A percentile compares a stretch with the other conserved stretches of the same genome.
These are phyloP conservation scores for Solanum chacoense DNA, from an alignment of 305 asterid genomes.

Conservation along the genomic window DNA sequence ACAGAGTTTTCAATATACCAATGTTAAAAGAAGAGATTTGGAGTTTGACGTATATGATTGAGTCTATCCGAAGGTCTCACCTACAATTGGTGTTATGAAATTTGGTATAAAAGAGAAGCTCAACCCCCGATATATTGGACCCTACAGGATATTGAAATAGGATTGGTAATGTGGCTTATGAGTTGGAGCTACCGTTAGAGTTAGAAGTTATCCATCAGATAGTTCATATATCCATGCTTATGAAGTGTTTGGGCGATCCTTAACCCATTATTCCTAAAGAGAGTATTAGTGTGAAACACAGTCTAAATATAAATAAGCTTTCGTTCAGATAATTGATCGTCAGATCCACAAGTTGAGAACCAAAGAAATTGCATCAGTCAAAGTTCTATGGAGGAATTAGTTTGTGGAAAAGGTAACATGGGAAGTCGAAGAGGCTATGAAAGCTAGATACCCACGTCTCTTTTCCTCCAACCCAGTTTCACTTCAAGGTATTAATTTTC, in stretches of 20 bases:
- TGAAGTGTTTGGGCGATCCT: neutral
- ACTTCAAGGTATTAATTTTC: neutral
- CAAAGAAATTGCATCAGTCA: neutral
- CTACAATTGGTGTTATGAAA: neutral
- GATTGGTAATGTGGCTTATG: neutral
- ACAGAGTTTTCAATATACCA: neutral
- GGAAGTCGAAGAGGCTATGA: neutral
- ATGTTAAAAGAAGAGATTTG: neutral
- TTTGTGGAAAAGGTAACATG: neutral
- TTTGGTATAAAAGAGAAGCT: neutral
- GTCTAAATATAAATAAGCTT: neutral
- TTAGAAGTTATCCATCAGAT: neutral
- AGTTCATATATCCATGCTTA: neutral
- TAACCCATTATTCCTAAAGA: neutral
- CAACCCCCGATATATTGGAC: neutral
- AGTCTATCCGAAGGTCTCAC: neutral
- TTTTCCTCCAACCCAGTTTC: neutral
- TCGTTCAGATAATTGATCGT: neutral
- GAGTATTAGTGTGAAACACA: neutral
- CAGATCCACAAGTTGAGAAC: neutral
- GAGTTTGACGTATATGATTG: neutral
- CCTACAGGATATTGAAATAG: neutral
- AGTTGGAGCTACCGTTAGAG: neutral
- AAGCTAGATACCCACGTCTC: neutral
- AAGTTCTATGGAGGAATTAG: neutral